A percentile compares a stretch with the other conserved stretches of the same genome.
Conservation (phyloP, 2,329 filamentous ascomycete genomes). For the Blumeriella jaapii region DNA sequence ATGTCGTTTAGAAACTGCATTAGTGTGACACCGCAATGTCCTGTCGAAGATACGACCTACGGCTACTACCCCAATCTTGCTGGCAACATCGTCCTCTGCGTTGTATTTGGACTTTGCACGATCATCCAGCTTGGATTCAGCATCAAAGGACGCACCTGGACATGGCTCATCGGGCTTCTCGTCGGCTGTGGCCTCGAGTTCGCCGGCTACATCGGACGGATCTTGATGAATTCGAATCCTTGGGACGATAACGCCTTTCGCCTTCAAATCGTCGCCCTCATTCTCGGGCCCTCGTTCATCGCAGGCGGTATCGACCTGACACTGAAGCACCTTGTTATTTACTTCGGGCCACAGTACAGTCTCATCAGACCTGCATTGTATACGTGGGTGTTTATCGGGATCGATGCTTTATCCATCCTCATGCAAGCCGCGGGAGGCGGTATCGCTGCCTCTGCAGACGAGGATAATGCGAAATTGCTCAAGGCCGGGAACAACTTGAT, state of each 20-base stretch:
- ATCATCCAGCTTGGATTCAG: constrained; percentile 33
- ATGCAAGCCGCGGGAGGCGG: constrained; percentile 4
- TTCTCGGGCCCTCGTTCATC: constrained; percentile 6
- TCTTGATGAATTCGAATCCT: constrained; percentile 5
- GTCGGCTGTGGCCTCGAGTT: constrained; percentile 1
- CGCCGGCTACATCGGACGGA: constrained; percentile 4
- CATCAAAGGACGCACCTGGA: constrained; percentile 39
- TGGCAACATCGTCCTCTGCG: constrained; percentile 41
- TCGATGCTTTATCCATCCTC: constrained; percentile 2
- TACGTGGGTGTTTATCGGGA: constrained; percentile 5
- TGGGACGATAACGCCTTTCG: constrained; percentile 3
- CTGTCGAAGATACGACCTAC: constrained; percentile 36
- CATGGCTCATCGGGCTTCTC: constrained; percentile 31
- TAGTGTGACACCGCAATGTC: constrained; percentile 29
- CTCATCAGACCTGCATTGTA: constrained; percentile 4
- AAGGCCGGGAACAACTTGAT: background rate
- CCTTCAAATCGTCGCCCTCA: constrained; percentile 5
- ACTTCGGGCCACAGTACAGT: constrained; percentile 5
- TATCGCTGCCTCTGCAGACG: constrained; percentile 1
- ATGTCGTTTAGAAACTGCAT: background rate
- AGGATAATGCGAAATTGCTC: background rate
- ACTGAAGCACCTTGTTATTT: constrained; percentile 5
- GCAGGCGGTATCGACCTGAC: constrained; percentile 6
- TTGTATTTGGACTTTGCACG: constrained; percentile 35
- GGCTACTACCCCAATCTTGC: constrained; percentile 44